Base-by-base conservation (phyloP, 2,329 filamentous ascomycete species). In the Diaporthe sp. region DNA sequence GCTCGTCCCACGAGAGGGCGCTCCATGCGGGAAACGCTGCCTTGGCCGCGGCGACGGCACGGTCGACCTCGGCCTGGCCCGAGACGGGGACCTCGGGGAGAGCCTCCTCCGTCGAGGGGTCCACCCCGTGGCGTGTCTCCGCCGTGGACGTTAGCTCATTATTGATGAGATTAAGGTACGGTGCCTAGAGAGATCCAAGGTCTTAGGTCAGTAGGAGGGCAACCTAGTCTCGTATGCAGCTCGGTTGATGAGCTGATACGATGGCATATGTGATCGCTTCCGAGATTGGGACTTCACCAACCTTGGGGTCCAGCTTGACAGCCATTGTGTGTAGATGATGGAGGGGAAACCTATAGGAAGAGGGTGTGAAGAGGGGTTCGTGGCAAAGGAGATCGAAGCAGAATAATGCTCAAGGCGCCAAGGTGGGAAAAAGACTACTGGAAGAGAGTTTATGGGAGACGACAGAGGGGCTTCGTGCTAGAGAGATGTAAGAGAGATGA, bases 131-230 rank as follows among this genome's bases (percentile, higher is more conserved):
- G 70, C 86, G 84, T 19, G 84, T 87, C 66, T 84, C 78, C 15
- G 83, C 74, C 1, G 86, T 87, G 30, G 84, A 78, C 15, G 81
- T 81, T 76, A 86, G 80, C 80, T 88, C 81, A 75, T 87, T 87
- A 74, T 88, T 84, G 78, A 90, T 85, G 76, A 87, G 82, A 81
- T 89, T 89, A 77, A 83, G 82, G 78, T 87, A 89, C 1, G 33
- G 55, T 17, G 55, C 55, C 55, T 58, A 58, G 17, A 58, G 3
- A 17, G 19, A 6, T n/a, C 4, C 19, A n/a, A 17, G 55, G 15
- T 58, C 19, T 22, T 58, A n/a, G 33, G 7, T 58, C n/a, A 58
- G 33, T 33, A 58, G 1, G 33, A 22, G 55, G 55, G 30, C 7
- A 22, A 28, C 19, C 9, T 38, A 3, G 38, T 38, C 8, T 28